Base-by-base conservation (phyloP, 805 yeast species). In the Zygosaccharomyces pseudorouxii region DNA sequence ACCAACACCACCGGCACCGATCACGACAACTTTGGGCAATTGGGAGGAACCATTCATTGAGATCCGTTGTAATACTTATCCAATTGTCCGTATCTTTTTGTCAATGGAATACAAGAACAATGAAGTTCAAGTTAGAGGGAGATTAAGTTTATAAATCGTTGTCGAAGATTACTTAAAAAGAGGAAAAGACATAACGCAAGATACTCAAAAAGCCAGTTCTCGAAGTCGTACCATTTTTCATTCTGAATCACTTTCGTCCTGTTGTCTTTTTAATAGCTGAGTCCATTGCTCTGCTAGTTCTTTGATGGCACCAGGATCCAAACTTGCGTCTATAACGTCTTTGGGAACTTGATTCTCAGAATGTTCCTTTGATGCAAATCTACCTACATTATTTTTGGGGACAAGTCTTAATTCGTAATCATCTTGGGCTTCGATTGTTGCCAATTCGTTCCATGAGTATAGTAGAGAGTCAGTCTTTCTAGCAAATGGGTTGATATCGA, bases 1-100 rank as follows among this genome's bases (percentile, higher is more conserved):
- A 31, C 96, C 96, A 9, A 88, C 93, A 33, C 95, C 96, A 12
- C 96, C 96, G 38, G 88, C 77, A 9, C 96, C 96, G 35, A 87
- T 76, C 9, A 87, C 70, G 10, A 87, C 70, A 14, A 82, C 80
- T 45, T 71, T 65, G 11, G 67, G 60, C 14, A 20, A 28, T 20
- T n/a, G 20, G 10, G 37, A 29, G 6, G 20, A 8, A 8, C 14
- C 20, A 8, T 10, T 9, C 20, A 29, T 16, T 14, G 27, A n/a
- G 27, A 29, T 28, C 23, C 1, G 16, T 41, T 18, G 44, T 39
- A 29, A 29, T 9, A 19, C 10, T 11, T 14, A 16, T 33, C 16
- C 33, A 14, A 8, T 10, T 10, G 28, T 7, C 11, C 20, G 11
- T 33, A 33, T 10, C 16, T 9, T 33, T 16, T 16, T 33, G 20